Evolutionary conservation across 2,329 filamentous ascomycete species (phyloP), one percentile per base, ranked within the genome.

Genomic region (Epichloe typhina): DNA sequence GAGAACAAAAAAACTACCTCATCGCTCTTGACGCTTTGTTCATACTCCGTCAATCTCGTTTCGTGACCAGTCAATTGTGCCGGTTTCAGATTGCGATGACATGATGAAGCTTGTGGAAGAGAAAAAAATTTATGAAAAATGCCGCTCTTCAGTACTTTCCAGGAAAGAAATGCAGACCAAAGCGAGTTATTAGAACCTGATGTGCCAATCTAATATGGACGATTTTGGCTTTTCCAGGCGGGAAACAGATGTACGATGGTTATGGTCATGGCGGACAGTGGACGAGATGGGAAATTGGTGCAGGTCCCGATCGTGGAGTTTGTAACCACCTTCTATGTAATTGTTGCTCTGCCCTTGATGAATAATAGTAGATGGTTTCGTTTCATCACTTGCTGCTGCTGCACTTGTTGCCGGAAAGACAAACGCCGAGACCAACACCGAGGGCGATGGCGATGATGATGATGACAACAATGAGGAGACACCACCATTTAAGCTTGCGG

Each of bases 401-500:
- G 39, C 54, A 56, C 19, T 47, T 52, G 7, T 52, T 51, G 43
- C 54, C 63, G 46, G 61, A 61, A 39, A 77, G 57, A 42, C 64
- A 67, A 47, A 81, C 61, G 46, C 74, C 76, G 13, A 82, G 63
- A 51, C 72, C 77, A 54, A 83, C 73, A 50, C 72, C 77, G 36
- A 80, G 63, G 8, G 69, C 73, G 52, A 81, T 68, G 55, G 71
- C 73, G 48, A 83, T 63, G 59, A 79, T 65, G 63, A 82, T 79
- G 63, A 83, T 69, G 21, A 79, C 58, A 46, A 72, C 70, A 53
- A 89, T 72, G 54, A 80, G 68, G 54, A 86, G 70, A 62, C 83
- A 87, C 77, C 79, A 88, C 86, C 87, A 90, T 74, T 91, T 91
- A 69, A 88, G 77, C 72, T 82, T 86, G 60, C 85, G 77, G 58